Evolutionary conservation across 345 rosid genomes (phyloP).

Genomic region (Gossypium mustelinum): DNA sequence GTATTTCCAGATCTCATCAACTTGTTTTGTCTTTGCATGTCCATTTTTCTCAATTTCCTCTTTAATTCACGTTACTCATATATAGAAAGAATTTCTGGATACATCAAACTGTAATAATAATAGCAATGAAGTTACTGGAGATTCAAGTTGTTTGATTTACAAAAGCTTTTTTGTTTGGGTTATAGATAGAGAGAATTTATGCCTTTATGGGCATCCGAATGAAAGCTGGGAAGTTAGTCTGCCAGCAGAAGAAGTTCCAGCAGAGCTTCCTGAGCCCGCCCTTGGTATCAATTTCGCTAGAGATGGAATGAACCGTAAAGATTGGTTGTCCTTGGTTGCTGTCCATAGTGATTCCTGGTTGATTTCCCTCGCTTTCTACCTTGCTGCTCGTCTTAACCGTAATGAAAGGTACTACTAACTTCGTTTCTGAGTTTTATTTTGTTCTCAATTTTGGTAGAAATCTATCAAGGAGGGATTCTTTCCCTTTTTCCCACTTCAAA

Average conservation of each 20-base stretch:
- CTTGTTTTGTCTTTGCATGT: background rate
- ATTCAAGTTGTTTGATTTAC: background rate
- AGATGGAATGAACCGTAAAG: conserved; percentile 95
- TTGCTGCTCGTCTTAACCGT: conserved; percentile 89
- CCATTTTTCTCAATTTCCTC: background rate
- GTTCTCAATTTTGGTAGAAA: background rate
- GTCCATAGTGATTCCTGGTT: conserved; percentile 98
- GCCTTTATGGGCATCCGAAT: conserved; percentile 86
- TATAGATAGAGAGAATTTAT: conserved; percentile 90
- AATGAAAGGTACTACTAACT: conserved; percentile 61
- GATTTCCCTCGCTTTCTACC: conserved; percentile 93
- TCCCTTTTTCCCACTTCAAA: background rate
- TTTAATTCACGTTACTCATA: background rate
- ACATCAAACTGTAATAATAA: background rate
- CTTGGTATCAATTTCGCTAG: conserved; percentile 93
- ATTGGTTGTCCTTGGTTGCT: conserved; percentile 89
- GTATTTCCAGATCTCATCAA: conserved; percentile 34
- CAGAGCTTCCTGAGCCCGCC: conserved; percentile 97
- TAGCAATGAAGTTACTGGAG: background rate
- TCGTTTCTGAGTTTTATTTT: background rate
- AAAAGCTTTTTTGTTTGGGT: background rate
- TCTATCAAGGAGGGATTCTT: background rate
- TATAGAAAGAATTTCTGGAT: background rate
- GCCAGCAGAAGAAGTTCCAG: conserved; percentile 97
- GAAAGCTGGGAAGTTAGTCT: conserved; percentile 93